phyloP scores from a whole-genome alignment of 129 eudicot genomes.

The Daucus carota region DNA sequence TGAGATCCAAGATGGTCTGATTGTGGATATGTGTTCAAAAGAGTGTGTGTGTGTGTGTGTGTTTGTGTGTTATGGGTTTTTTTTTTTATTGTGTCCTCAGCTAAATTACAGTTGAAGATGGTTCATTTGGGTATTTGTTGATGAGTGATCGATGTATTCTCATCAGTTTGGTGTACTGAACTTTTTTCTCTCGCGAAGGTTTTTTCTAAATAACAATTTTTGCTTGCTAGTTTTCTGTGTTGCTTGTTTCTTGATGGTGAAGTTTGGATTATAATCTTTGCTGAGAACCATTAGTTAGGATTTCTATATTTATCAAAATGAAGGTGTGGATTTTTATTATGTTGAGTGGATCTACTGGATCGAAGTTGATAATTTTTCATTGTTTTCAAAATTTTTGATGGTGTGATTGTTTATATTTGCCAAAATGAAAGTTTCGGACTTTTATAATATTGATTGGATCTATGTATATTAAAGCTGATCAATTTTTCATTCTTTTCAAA shows the following conservation, averaged over 20 bases:
- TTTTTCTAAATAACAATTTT: too few species aligned
- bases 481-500: not conserved
- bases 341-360: too few species aligned
- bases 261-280: not conserved
- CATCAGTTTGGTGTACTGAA: not conserved
- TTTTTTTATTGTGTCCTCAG: not conserved
- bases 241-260: not conserved
- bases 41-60: too few species aligned
- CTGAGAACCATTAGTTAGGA: not conserved
- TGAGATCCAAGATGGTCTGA: too few species aligned
- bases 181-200: too few species aligned
- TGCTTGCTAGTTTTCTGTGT: too few species aligned
- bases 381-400: too few species aligned
- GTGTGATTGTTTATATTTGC: not conserved
- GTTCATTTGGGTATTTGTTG: not conserved
- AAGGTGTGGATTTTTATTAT: too few species aligned
- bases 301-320: too few species aligned
- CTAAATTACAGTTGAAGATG: not conserved
- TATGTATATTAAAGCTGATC: not conserved
- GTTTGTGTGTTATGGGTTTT: too few species aligned
- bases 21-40: too few species aligned
- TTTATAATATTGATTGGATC: not conserved
- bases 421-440: not conserved
- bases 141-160: not conserved
- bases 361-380: too few species aligned